Evolutionary conservation across 495 filamentous ascomycete genomes (phyloP).

Genomic region (Neurospora terricola): DNA sequence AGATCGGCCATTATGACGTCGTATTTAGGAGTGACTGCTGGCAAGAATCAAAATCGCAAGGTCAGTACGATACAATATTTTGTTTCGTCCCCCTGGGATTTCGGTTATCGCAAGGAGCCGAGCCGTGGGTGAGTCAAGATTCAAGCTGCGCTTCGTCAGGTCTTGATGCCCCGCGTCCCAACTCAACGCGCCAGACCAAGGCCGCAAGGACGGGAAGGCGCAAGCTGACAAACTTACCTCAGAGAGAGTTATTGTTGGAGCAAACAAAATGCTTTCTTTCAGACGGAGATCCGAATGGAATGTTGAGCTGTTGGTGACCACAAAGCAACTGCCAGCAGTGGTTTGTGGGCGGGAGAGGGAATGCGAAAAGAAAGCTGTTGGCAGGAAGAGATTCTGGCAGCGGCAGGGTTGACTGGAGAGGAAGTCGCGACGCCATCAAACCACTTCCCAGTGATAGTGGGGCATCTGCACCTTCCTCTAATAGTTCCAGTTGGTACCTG

Average conservation of each 20-base stretch:
- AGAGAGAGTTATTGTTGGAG: not conserved
- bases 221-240: not conserved
- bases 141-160: not conserved
- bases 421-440: not conserved
- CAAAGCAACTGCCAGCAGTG: not conserved
- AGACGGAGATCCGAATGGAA: not conserved
- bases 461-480: not conserved
- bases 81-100: not conserved
- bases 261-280: not conserved
- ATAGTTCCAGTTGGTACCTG: not conserved
- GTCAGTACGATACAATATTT: not conserved
- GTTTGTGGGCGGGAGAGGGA: not conserved
- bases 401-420: not conserved
- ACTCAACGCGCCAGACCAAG: not conserved
- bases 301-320: not conserved
- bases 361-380: not conserved
- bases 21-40: not conserved
- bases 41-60: conserved; percentile 1
- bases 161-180: not conserved
- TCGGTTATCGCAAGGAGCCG: not conserved
- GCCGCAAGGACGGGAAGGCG: not conserved
- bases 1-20: conserved; percentile 39
- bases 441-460: not conserved
- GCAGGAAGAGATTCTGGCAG: not conserved
- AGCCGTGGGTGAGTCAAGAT: not conserved